Evolutionary conservation across 345 rosid species (phyloP).

Genomic region (Salix udensis): DNA sequence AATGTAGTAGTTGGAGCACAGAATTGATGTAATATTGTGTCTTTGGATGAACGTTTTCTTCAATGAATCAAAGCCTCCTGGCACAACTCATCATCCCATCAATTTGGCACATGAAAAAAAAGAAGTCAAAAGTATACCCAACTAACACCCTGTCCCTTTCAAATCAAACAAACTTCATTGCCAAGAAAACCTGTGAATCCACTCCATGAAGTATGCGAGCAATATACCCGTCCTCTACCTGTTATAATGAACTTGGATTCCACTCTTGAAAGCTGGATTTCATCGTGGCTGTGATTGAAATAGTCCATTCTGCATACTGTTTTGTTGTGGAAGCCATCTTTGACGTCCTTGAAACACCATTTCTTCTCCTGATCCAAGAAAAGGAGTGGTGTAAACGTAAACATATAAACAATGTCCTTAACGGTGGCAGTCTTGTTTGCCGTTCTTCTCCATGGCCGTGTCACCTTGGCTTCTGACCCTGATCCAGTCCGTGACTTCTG

Average conservation of each 20-base stretch:
- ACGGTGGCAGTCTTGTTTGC: constrained; percentile 13
- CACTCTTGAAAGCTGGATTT: neutral
- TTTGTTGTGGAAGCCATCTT: neutral
- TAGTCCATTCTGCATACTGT: neutral
- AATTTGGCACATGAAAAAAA: neutral
- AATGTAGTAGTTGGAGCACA: constrained; percentile 6
- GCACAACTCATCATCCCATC: constrained; percentile 8
- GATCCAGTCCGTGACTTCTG: constrained; percentile 82
- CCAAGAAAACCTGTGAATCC: neutral
- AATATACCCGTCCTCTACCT: neutral
- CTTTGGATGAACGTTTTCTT: constrained; percentile 15
- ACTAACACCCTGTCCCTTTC: constrained; percentile 26
- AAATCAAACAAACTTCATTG: constrained; percentile 21
- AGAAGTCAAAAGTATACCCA: constrained; percentile 10
- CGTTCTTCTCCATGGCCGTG: constrained; percentile 22
- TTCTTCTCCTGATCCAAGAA: neutral
- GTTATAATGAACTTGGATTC: neutral
- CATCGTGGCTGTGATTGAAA: too few relatives aligned
- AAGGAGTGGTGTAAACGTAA: neutral
- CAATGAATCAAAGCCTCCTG: constrained; percentile 18
- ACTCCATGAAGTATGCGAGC: neutral
- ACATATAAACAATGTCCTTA: constrained; percentile 16
- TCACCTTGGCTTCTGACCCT: constrained; percentile 58
- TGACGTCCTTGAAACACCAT: neutral
- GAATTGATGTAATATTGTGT: neutral